These are phyloP conservation scores for Hippophae rhamnoides DNA, from an alignment of 306 rosid genomes.

Conservation along the genomic window DNA sequence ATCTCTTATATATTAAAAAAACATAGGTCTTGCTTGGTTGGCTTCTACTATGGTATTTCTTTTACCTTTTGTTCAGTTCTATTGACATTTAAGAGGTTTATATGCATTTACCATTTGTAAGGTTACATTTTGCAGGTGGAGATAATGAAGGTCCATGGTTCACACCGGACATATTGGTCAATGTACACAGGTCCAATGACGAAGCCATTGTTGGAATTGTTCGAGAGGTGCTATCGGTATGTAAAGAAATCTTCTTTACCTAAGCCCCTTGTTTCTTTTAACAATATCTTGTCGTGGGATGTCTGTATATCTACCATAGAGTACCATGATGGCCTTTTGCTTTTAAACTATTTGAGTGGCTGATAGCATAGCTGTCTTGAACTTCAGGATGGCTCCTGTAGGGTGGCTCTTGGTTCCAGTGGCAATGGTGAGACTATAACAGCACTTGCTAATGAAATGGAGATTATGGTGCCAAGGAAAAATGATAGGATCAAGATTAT, in stretches of 20 bases:
- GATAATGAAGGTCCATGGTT: constrained; percentile 85
- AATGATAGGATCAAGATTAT: constrained; percentile 74
- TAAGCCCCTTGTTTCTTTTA: neutral
- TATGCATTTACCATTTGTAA: neutral
- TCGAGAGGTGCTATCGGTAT: constrained; percentile 87
- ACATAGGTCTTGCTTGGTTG: no score
- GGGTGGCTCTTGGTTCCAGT: constrained; percentile 61
- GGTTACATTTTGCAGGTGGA: constrained; percentile 49
- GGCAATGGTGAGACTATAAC: constrained; percentile 66
- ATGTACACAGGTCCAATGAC: constrained; percentile 67
- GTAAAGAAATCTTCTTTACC: constrained; percentile 6
- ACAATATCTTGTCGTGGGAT: neutral
- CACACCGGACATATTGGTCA: constrained; percentile 82
- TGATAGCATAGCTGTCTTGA: neutral
- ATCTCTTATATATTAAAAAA: no score
- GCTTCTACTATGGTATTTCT: no score
- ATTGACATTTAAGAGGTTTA: no score
- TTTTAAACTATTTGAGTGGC: neutral
- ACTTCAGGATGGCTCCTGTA: constrained; percentile 77
- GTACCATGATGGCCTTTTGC: neutral
- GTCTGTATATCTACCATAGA: neutral
- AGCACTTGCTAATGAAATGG: constrained; percentile 62
- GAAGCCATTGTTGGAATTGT: constrained; percentile 56
- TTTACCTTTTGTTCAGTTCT: no score
- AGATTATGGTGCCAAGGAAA: constrained; percentile 72